phyloP scores from a whole-genome alignment of 805 yeast genomes.

The Cyberlindnera mississippiensis region DNA sequence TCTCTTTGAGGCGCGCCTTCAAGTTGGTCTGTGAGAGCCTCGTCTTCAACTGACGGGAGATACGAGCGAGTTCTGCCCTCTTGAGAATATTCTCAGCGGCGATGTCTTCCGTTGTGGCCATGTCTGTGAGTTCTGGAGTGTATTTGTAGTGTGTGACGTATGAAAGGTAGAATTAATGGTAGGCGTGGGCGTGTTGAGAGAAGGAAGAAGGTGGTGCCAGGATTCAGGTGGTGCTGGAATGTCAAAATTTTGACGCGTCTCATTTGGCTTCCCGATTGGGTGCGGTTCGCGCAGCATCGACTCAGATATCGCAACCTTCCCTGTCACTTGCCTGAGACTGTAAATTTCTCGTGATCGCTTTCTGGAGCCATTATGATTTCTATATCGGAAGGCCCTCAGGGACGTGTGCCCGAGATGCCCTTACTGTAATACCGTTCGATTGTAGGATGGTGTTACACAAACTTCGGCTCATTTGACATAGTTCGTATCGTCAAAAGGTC shows the following conservation, averaged over 20 bases:
- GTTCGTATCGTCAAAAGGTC: no score
- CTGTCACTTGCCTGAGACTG: no score
- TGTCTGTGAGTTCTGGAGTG: background rate
- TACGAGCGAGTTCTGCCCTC: constrained; percentile 43
- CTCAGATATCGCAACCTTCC: no score
- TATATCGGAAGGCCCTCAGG: no score
- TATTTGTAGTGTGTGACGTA: background rate
- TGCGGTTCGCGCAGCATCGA: background rate
- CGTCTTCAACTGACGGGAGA: constrained; percentile 40
- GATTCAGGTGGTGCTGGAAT: background rate
- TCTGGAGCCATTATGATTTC: no score
- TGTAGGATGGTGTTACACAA: no score
- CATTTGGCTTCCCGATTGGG: background rate
- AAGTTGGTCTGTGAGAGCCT: constrained; percentile 40
- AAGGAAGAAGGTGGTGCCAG: background rate
- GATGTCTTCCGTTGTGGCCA: constrained; percentile 32
- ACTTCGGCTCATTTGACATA: no score
- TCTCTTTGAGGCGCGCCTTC: constrained; percentile 23
- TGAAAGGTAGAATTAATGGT: background rate
- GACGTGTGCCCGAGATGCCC: no score
- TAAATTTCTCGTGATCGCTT: no score
- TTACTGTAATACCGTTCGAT: no score
- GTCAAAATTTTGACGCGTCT: background rate
- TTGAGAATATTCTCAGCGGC: constrained; percentile 42
- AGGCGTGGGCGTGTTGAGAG: background rate